Conservation (phyloP, 2,329 filamentous ascomycete genomes). For the Daldinia sp. region DNA sequence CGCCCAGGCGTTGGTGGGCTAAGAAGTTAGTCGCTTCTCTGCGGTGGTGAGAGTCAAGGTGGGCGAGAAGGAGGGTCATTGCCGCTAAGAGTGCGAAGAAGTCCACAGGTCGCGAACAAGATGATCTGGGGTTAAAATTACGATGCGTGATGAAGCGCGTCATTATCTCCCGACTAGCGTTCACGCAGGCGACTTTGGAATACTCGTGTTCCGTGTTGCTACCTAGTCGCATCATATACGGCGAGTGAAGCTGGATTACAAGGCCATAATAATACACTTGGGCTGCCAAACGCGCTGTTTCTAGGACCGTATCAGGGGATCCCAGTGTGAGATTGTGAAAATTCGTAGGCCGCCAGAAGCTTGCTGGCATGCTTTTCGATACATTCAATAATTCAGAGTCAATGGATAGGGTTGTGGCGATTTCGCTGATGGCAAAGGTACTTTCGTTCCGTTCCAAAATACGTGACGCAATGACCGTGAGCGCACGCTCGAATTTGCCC, state of each 20-base stretch:
- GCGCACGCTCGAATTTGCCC: constrained; percentile 41
- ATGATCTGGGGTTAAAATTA: constrained; percentile 45
- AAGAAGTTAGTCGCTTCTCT: constrained; percentile 39
- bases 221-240: constrained; percentile 57
- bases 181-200: constrained; percentile 56
- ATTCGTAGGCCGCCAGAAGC: constrained; percentile 55
- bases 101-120: constrained; percentile 58
- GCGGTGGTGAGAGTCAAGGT: constrained; percentile 53
- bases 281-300: constrained; percentile 55
- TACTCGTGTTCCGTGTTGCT: constrained; percentile 51
- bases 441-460: constrained; percentile 4
- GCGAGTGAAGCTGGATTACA: constrained; percentile 59
- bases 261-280: constrained; percentile 60
- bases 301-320: constrained; percentile 40
- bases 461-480: not conserved
- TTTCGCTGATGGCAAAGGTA: not conserved
- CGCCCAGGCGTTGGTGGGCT: constrained; percentile 56
- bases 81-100: constrained; percentile 58
- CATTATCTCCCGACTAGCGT: constrained; percentile 59
- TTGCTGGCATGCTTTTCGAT: constrained; percentile 52
- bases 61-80: constrained; percentile 56
- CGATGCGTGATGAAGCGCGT: constrained; percentile 56
- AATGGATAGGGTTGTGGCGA: not conserved
- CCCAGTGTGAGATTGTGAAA: constrained; percentile 40
- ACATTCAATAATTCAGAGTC: not conserved